phyloP scores from a whole-genome alignment of 1,284 basidiomycete genomes.

The Heterobasidion parviporum region DNA sequence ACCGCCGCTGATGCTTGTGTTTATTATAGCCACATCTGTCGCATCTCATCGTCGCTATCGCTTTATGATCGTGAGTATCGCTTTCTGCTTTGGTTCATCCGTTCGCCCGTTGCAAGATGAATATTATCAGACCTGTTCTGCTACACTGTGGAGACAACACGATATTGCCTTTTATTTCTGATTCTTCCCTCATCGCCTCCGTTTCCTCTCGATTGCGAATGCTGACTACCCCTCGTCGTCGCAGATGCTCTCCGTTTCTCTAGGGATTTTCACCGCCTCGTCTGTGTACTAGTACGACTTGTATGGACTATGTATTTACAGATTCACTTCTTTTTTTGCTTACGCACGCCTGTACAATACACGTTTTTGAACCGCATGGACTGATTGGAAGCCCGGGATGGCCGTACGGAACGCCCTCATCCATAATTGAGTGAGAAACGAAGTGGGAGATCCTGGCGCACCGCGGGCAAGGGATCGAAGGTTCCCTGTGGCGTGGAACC shows the following conservation, averaged over 20 bases:
- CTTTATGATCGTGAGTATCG: conserved; percentile 17
- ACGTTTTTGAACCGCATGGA: too few species aligned
- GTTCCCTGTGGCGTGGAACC: too few species aligned
- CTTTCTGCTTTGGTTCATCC: not conserved
- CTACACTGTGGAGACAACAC: conserved; percentile 23
- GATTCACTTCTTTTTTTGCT: not conserved
- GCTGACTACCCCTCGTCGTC: too few species aligned
- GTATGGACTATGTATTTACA: not conserved
- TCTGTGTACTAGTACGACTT: not conserved
- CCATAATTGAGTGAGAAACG: too few species aligned
- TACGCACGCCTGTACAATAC: too few species aligned
- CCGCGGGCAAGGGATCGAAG: too few species aligned
- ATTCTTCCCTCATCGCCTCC: not conserved
- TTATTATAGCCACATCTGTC: not conserved
- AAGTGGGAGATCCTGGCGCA: too few species aligned
- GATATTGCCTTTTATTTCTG: conserved; percentile 18
- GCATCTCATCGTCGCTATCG: not conserved
- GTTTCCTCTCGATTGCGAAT: too few species aligned
- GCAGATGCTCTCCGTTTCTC: too few species aligned
- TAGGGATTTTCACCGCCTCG: not conserved
- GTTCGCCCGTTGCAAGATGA: conserved; percentile 20
- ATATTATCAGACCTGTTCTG: conserved; percentile 30
- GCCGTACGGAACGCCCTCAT: too few species aligned
- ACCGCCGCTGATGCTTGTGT: not conserved
- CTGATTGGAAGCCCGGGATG: too few species aligned